Evolutionary conservation across 345 rosid genomes (phyloP).

Genomic region (Anacardium occidentale): DNA sequence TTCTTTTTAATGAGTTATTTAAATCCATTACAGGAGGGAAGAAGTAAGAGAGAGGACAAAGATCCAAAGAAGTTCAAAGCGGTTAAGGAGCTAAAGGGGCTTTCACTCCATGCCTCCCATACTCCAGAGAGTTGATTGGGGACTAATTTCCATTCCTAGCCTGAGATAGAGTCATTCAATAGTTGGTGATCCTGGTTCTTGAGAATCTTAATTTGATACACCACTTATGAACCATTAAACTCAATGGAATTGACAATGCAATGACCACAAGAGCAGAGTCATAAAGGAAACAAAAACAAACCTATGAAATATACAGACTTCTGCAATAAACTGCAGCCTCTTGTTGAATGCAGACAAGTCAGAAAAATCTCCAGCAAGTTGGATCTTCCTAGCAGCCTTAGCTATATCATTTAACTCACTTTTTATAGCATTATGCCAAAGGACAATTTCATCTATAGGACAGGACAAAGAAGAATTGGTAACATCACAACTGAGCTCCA

Average conservation of each 20-base stretch:
- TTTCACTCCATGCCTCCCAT: too few species aligned
- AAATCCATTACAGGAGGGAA: not conserved
- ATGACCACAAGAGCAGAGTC: not conserved
- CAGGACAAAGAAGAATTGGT: constrained; percentile 28
- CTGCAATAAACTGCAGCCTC: constrained; percentile 62
- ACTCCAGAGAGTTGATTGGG: too few species aligned
- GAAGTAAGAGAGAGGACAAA: not conserved
- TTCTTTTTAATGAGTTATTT: not conserved
- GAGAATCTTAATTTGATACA: constrained; percentile 5
- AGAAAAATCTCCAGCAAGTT: constrained; percentile 47
- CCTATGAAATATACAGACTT: constrained; percentile 68
- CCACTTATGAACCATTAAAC: not conserved
- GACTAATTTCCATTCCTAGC: not conserved
- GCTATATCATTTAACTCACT: constrained; percentile 50
- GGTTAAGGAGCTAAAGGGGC: not conserved
- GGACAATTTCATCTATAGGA: constrained; percentile 57
- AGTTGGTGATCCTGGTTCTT: not conserved
- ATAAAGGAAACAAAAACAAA: constrained; percentile 21
- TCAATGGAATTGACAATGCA: not conserved
- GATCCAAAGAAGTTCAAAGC: not conserved
- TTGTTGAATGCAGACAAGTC: constrained; percentile 51
- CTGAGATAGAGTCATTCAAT: not conserved
- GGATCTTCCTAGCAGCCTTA: constrained; percentile 51
- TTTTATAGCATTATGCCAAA: constrained; percentile 64
- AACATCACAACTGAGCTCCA: constrained; percentile 32